A percentile compares a stretch with the other conserved stretches of the same genome.
phyloP scores from a whole-genome alignment of 2,329 filamentous ascomycete genomes.

The Monosporascus sp. region DNA sequence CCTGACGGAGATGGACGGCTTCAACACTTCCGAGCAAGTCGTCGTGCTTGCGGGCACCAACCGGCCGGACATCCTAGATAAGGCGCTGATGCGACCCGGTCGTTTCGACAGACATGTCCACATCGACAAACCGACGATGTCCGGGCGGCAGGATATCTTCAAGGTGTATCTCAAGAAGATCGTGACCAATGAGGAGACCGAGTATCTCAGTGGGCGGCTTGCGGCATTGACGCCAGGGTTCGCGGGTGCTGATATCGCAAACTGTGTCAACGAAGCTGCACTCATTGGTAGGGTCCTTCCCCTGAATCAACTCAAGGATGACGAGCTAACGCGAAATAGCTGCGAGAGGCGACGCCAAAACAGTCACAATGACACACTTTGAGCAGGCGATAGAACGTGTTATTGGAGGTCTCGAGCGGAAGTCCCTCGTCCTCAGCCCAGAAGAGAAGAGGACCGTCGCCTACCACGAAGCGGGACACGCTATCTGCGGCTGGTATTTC shows the following conservation, averaged over 20 bases:
- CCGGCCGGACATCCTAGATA: conserved; percentile 88
- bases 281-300: conserved; percentile 68
- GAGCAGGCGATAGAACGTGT: conserved; percentile 97
- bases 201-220: conserved; percentile 81
- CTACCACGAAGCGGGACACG: conserved; percentile 97
- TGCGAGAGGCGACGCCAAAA: conserved; percentile 74
- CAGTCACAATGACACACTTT: conserved; percentile 85
- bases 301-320: not conserved
- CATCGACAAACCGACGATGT: conserved; percentile 95
- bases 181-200: conserved; percentile 83
- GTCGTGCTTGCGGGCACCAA: conserved; percentile 97
- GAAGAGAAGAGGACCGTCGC: conserved; percentile 94
- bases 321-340: conserved; percentile 53
- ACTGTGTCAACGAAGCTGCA: conserved; percentile 96
- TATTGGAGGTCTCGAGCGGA: conserved; percentile 94
- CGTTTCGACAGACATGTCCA: conserved; percentile 95
- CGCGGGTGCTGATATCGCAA: conserved; percentile 95
- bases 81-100: conserved; percentile 91
- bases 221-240: conserved; percentile 93
- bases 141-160: conserved; percentile 94
- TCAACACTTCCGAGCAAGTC: conserved; percentile 94
- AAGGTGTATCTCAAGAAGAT: conserved; percentile 92
- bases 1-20: conserved; percentile 97
- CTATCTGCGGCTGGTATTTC: conserved; percentile 98
- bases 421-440: conserved; percentile 87